phyloP scores from a whole-genome alignment of 177 flowering plant species.

The Tripterygium wilfordii region DNA sequence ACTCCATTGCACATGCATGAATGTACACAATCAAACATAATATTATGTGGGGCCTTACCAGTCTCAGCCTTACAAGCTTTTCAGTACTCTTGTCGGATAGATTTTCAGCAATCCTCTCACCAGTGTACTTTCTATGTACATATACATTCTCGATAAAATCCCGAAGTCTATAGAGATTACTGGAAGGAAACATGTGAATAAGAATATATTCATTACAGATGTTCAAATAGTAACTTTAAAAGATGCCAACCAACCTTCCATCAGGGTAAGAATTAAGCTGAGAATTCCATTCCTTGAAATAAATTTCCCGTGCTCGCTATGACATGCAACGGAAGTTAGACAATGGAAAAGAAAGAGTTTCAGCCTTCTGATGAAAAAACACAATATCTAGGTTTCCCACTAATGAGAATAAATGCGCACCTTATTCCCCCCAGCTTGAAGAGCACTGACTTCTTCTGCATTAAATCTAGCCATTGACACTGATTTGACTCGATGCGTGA shows the following conservation, averaged over 20 bases:
- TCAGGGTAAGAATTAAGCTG: conserved; percentile 34
- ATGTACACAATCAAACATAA: not conserved
- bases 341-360: conserved; percentile 1
- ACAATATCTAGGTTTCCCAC: not conserved
- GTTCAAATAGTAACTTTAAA: not conserved
- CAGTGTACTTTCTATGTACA: conserved; percentile 36
- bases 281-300: conserved; percentile 39
- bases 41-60: conserved; percentile 22
- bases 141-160: conserved; percentile 46
- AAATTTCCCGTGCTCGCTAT: conserved; percentile 42
- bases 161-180: conserved; percentile 30
- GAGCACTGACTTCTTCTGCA: conserved; percentile 39
- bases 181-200: conserved; percentile 15
- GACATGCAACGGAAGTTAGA: not conserved
- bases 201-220: not conserved
- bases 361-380: not conserved
- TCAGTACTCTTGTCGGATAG: conserved; percentile 2
- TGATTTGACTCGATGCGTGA: conserved; percentile 45
- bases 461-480: conserved; percentile 39
- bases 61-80: conserved; percentile 19
- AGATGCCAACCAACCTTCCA: conserved; percentile 21
- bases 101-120: conserved; percentile 5
- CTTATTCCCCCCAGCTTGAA: conserved; percentile 50
- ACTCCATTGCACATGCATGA: not conserved
- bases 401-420: conserved; percentile 10